Base-by-base conservation (phyloP, 441 rosid species). In the Daphne laureola region DNA sequence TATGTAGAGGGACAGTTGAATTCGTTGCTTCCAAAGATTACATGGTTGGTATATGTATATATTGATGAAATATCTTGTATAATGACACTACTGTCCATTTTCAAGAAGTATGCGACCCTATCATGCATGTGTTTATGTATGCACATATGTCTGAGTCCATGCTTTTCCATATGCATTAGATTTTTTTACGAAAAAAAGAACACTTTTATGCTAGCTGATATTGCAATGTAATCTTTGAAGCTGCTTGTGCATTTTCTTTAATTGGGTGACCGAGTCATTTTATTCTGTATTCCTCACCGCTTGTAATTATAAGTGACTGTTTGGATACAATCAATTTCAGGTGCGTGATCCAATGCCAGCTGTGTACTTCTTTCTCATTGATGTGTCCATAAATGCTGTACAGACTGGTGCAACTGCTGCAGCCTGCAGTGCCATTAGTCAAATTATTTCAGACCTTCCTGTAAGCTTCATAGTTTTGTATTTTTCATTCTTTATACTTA, bases 321-420 rank as follows among this genome's bases (percentile, higher is more conserved):
- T 54, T 15, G 35, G 44, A 17, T 16, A 56, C 15, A 41, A 26
- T 70, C 54, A 48, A 61, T 50, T 62, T 46, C 72, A 91, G 98
- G 86, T 88, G 56, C 94, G 96, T 67, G 98, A 91, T 62, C 96
- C 98, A 46, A 88, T 91, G 98, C 96, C 91, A 9, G 93, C 91
- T 12, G 90, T 88, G 18, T 88, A 80, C 67, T 88, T 91, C 77
- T 88, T 86, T 66, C 88, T 91, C 49, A 66, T 91, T 62, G 96
- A 88, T 73, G 98, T 91, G 65, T 91, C 96, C 38, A 72, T 91
- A 95, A 82, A 83, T 78, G 90, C 95, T 26, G 53, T 91, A 59
- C 96, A 86, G 73, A 91, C 92, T 23, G 93, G 96, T 67, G 93
- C 96, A 27, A 86, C 98, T 70, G 98, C 96, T 49, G 98, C 96